Evolutionary conservation across 2,329 filamentous ascomycete genomes (phyloP), one percentile per base, ranked within the genome.

Genomic region (Metarhizium robertsii): DNA sequence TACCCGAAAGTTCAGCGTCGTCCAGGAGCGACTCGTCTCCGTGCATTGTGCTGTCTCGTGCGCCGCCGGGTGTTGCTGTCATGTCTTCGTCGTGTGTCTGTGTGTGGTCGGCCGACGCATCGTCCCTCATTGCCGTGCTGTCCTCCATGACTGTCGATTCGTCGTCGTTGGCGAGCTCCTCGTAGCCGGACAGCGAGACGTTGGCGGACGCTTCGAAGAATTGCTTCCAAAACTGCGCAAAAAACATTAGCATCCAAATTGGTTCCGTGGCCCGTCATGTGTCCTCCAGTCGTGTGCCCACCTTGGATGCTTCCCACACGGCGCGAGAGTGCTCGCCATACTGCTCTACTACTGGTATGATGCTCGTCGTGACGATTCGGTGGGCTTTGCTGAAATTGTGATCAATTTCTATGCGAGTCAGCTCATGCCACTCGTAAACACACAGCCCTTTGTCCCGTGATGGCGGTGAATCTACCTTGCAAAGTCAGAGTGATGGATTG

Each of bases 181-280:
- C 92, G 70, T 99, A 96, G 32, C 92, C 91, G 0, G 91, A 96
- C 11, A 99, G 81, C 11, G 92, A 96, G 30, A 99, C 92, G 66
- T 99, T 97, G 68, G 94, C 94, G 50, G 92, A 96, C 40, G 94
- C 91, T 74, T 99, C 94, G 72, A 99, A 99, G 77, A 99, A 99
- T 76, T 97, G 92, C 73, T 99, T 99, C 94, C 94, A 99, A 73
- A 99, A 99, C 88, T 95, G 25, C 10, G 42, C 42, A 20, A 40
- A 16, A 40, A 5, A 3, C 20, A 11, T 40, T 16, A 40, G 38
- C 38, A 13, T 5, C 5, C 38, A 36, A 36, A 36, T 36, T 8
- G 8, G 34, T 10, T 36, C 13, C 34, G 34, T 13, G 34, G 13
- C 8, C 34, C 34, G 34, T 36, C 8, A 36, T 36, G 34, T 13